Conservation (phyloP, 352 stramenopile species). For the Phytopythium boreale region DNA sequence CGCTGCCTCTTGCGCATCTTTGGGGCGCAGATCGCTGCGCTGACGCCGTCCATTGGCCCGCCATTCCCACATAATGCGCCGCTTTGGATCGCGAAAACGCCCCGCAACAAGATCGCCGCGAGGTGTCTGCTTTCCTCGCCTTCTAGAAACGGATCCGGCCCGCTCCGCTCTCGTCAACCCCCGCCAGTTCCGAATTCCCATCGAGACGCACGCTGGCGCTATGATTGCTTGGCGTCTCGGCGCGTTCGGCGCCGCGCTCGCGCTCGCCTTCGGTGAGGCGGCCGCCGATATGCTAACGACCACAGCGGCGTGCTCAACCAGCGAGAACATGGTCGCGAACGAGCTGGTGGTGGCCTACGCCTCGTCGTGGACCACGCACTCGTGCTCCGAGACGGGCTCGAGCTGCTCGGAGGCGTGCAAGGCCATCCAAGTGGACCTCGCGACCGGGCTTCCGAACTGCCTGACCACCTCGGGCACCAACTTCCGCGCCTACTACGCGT, state of each 20-base stretch:
- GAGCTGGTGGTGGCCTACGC: background rate
- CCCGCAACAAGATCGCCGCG: background rate
- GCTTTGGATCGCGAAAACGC: background rate
- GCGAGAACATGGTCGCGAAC: background rate
- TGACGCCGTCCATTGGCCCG: background rate
- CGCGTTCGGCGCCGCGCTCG: background rate
- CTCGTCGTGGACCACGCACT: background rate
- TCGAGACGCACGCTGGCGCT: background rate
- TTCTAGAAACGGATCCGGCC: background rate
- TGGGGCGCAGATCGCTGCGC: background rate
- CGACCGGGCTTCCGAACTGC: slow-evolving; percentile 1
- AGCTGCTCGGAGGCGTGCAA: slow-evolving; percentile 3
- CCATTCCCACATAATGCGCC: background rate
- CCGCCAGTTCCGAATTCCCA: background rate
- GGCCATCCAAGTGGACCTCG: background rate
- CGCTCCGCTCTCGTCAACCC: background rate
- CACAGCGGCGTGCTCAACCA: background rate
- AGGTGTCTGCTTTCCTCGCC: background rate
- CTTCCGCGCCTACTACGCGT: slow-evolving; percentile 5
- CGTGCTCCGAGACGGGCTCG: background rate
- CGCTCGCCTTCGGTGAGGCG: background rate
- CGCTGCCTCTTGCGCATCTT: background rate
- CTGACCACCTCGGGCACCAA: background rate
- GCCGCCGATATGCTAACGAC: background rate
- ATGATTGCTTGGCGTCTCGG: background rate